Base-by-base conservation (phyloP, 169 alveolate genomes). In the Besnoitia besnoiti region DNA sequence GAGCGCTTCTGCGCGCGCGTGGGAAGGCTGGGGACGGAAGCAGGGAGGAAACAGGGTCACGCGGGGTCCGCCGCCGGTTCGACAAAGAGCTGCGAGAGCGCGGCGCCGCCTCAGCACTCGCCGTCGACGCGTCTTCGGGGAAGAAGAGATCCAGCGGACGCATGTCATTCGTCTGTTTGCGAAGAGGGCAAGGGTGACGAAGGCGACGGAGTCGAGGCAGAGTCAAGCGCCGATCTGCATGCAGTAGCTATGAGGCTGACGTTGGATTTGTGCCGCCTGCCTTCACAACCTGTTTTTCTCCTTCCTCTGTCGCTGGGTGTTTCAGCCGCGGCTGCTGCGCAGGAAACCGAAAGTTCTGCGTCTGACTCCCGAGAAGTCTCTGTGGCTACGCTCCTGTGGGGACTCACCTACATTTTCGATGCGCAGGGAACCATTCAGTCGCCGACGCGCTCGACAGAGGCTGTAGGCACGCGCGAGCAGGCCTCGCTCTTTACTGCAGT, bases 1-100 rank as follows among this genome's bases (percentile, higher is more conserved):
- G 24, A 73, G 40, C 82, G 82, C 10, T 73, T 73, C 82, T 73
- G 82, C 82, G 82, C 16, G 82, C 5, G 82, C 39, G 7, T 35
- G 40, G 44, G n/a, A 1, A n/a, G 67, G 27, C 5, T n/a, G 1
- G 67, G n/a, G n/a, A n/a, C n/a, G n/a, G n/a, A n/a, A n/a, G n/a
- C n/a, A n/a, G n/a, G n/a, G n/a, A n/a, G n/a, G n/a, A n/a, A n/a
- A n/a, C n/a, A n/a, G n/a, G n/a, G n/a, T n/a, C n/a, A n/a, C n/a
- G n/a, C n/a, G n/a, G n/a, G n/a, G n/a, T n/a, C n/a, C n/a, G n/a
- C n/a, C n/a, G n/a, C n/a, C n/a, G n/a, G n/a, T n/a, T n/a, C n/a
- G n/a, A n/a, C n/a, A n/a, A n/a, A n/a, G n/a, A n/a, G n/a, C n/a
- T n/a, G n/a, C n/a, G n/a, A n/a, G n/a, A n/a, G n/a, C n/a, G n/a